Evolutionary conservation across 2,329 filamentous ascomycete genomes (phyloP).

Genomic region (Paraphaeosphaeria sporulosa): DNA sequence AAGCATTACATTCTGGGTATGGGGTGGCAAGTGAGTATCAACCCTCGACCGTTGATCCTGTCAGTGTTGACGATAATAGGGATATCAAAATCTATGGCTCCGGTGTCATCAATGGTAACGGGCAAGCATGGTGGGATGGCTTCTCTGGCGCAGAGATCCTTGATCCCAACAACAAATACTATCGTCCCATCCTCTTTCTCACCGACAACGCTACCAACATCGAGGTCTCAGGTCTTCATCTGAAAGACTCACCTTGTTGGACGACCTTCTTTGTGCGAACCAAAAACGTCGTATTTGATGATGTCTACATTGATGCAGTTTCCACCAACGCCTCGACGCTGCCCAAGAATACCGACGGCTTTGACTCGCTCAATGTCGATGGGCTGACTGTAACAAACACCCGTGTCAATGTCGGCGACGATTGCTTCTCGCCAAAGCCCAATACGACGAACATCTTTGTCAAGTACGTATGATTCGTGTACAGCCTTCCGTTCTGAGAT

Average conservation of each 20-base stretch:
- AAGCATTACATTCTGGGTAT: constrained; percentile 69
- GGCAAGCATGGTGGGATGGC: constrained; percentile 58
- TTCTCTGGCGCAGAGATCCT: constrained; percentile 58
- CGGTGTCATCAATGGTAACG: constrained; percentile 61
- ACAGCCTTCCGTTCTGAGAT: not conserved
- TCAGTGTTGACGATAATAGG: constrained; percentile 22
- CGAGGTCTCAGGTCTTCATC: constrained; percentile 64
- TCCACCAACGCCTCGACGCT: constrained; percentile 58
- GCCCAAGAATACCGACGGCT: constrained; percentile 69
- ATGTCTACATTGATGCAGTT: constrained; percentile 62
- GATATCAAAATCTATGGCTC: constrained; percentile 67
- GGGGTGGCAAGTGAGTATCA: constrained; percentile 60
- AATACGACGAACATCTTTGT: constrained; percentile 46
- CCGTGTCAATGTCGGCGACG: constrained; percentile 45
- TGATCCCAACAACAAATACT: constrained; percentile 63
- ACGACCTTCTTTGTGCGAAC: constrained; percentile 68
- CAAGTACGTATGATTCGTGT: constrained; percentile 12
- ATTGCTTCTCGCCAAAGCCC: constrained; percentile 43
- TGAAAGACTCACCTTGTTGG: constrained; percentile 70
- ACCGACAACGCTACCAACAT: constrained; percentile 68
- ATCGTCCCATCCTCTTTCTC: constrained; percentile 67
- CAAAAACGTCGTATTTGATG: constrained; percentile 62
- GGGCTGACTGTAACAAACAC: constrained; percentile 54
- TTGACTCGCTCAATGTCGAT: constrained; percentile 67
- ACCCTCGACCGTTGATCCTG: not conserved